Evolutionary conservation across 1,284 basidiomycete genomes (phyloP), one percentile per base, ranked within the genome.

Genomic region (Psilocybe mexicana): DNA sequence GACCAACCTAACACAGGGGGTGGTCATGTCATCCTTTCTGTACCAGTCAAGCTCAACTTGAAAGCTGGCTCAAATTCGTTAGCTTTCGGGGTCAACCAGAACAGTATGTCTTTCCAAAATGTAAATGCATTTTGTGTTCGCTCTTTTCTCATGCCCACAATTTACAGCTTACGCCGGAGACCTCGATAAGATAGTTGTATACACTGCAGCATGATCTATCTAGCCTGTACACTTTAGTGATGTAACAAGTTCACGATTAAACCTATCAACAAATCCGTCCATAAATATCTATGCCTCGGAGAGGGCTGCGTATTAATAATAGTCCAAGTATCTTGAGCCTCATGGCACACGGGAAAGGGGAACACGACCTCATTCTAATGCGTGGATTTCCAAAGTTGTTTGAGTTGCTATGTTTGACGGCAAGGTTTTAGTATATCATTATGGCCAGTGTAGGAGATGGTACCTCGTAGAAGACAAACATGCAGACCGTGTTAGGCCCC

Each of bases 381-480:
- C 23, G 42, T 43, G 25, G 57, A 52, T 50, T 61, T 73, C 85
- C 85, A 88, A 25, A 75, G 73, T 60, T 77, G 79, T 73, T 87
- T 89, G 38, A 89, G 70, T 88, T 88, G 87, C 87, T 89, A 61
- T 23, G 40, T 35, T 10, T 35, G 55, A 45, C 40, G 24, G 18
- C n/a, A 52, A 38, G 14, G 44, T 28, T 45, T 38, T 33, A 28
- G 6, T 45, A 28, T 51, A 18, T 30, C 45, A 14, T 61, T 30
- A 6, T 33, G 18, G 51, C 24, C n/a, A 47, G 38, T 54, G 24
- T 4, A 14, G 40, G 43, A 57, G 11, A 51, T 44, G 42, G 61
- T 63, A 88, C 88, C 78, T 94, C 93, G 63, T 90, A 88, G 71
- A 92, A 93, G 52, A 94, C 85, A 74, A 94, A 94, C 74, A 93